Base-by-base conservation (phyloP, 164 flowering plant genomes). In the Brasenia schreberi region DNA sequence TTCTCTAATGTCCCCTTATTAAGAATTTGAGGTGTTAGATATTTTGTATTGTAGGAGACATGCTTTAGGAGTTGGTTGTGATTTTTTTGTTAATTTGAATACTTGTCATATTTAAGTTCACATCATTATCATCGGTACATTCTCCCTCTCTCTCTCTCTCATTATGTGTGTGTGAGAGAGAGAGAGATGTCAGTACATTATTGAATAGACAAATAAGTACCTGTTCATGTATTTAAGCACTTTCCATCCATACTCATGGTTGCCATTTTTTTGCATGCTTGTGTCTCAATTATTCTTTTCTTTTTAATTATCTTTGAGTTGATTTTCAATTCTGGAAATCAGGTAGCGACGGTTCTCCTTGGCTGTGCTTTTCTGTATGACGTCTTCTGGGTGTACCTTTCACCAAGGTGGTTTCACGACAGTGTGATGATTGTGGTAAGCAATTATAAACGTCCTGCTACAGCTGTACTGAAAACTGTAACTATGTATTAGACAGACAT, bases 341-440 rank as follows among this genome's bases (percentile, higher is more conserved):
- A 94, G 99, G 97, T 93, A 75, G 99, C 96, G 62, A 84, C 97
- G 11, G 94, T 95, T 78, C 97, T 95, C 67, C 97, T 95, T 58
- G 77, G 89, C 68, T 88, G 97, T 76, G 96, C 97, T 19, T 95
- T 95, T 85, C 66, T 95, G 70, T 95, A 95, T 43, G 99, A 95
- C 80, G 89, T 95, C 66, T 90, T 95, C 72, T 95, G 99, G 99
- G 99, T 95, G 42, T 95, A 92, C 72, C 78, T 85, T 67, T 95
- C 99, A 5, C 87, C 87, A 68, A 67, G 69, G 77, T 86, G 77
- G 85, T 95, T 95, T 80, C 80, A 82, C 66, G 89, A 92, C 79
- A 95, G 99, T 75, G 99, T 95, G 65, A 95, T 95, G 99, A 89
- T 95, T 80, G 97, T 87, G 83, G 99, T 95, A 63, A 80, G 97